Base-by-base conservation (phyloP, 495 filamentous ascomycete species). In the Aspergillus bridgeri region DNA sequence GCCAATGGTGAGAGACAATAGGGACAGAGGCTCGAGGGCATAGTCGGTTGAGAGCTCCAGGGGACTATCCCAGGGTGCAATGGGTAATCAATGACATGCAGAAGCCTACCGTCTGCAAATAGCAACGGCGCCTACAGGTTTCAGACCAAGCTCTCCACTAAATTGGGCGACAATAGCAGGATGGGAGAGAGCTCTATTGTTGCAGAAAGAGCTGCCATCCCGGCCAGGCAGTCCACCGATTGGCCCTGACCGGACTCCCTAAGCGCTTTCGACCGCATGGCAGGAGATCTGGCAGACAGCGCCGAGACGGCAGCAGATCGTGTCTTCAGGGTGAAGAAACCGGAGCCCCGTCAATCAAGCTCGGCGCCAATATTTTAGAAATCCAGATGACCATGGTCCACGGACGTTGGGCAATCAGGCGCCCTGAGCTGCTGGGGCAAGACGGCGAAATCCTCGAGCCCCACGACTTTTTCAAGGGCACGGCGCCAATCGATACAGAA, bases 401-500 rank as follows among this genome's bases (percentile, higher is more conserved):
- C 11, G 21, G 51, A 42, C 1, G 22, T 45, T 56, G 56, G 55
- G 18, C 24, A 48, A 46, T 42, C 56, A 60, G 49, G 55, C 55
- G 60, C 55, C 25, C 47, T 18, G 9, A 47, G n/a, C n/a, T n/a
- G n/a, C n/a, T n/a, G n/a, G n/a, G n/a, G 49, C 4, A n/a, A 20
- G 45, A 15, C 5, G 18, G 23, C 13, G 38, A 46, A 43, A 29
- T 3, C 48, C 17, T 42, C 5, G 13, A 42, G 50, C 50, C 42
- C 49, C 56, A 44, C 42, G 33, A n/a, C n/a, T 13, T 48, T 43
- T 53, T 42, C 13, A 56, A 45, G 47, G 44, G 47, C 18, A 52
- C 46, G 42, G 60, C 60, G 60, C 60, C 47, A 62, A 59, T 59
- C 25, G 56, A 62, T 53, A 62, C 56, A 62, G 53, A 22, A n/a